Evolutionary conservation across 2,329 filamentous ascomycete species (phyloP).

Genomic region (Alternaria arbusti): DNA sequence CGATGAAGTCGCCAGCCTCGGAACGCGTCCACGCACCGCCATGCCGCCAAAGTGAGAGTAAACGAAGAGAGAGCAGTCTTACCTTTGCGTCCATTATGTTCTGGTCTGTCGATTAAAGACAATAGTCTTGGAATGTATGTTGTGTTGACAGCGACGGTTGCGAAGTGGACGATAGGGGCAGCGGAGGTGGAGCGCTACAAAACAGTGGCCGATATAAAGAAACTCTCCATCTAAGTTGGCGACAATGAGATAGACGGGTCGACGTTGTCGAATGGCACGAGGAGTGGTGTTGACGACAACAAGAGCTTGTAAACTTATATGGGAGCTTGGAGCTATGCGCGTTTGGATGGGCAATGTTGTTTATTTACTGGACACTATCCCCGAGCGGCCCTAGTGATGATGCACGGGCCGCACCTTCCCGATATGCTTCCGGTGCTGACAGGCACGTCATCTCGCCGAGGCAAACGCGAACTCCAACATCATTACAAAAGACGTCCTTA

Average conservation of each 20-base stretch:
- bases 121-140: conserved; percentile 19
- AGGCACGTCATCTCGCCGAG: conserved; percentile 20
- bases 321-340: conserved; percentile 23
- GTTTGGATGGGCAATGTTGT: conserved; percentile 15
- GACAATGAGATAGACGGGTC: conserved; percentile 47
- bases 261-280: conserved; percentile 34
- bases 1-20: conserved; percentile 5
- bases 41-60: background rate
- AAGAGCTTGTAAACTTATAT: conserved; percentile 34
- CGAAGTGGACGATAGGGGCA: conserved; percentile 33
- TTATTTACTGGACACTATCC: conserved; percentile 15
- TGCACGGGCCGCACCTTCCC: conserved; percentile 12
- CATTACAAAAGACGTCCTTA: conserved; percentile 17
- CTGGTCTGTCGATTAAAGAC: conserved; percentile 26
- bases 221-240: conserved; percentile 51
- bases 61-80: conserved; percentile 18
- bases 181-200: conserved; percentile 41
- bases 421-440: background rate
- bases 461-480: conserved; percentile 22
- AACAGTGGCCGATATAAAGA: conserved; percentile 46
- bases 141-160: conserved; percentile 27
- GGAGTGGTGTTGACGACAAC: conserved; percentile 35
- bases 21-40: conserved; percentile 4
- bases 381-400: conserved; percentile 7
- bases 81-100: conserved; percentile 56